A percentile compares a stretch with the other conserved stretches of the same genome.
Conservation (phyloP, 257 asterid genomes). For the Penstemon barbatus region DNA sequence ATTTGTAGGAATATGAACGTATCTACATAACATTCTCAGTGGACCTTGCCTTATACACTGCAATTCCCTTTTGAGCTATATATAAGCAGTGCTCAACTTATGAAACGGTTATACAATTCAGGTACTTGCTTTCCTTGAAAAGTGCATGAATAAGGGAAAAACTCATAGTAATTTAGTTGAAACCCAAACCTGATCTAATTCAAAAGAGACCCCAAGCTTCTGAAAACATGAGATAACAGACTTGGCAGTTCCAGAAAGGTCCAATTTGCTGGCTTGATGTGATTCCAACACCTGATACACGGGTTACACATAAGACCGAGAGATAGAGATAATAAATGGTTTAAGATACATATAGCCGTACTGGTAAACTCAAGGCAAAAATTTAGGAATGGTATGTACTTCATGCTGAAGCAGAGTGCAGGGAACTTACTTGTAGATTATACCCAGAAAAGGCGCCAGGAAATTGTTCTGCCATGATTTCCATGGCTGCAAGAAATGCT, state of each 20-base stretch:
- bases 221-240: conserved; percentile 91
- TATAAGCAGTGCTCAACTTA: neutral
- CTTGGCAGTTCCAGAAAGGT: conserved; percentile 92
- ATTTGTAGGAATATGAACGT: conserved; percentile 7
- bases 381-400: neutral
- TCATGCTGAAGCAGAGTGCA: conserved; percentile 2
- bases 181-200: conserved; percentile 61
- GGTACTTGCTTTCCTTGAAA: conserved; percentile 2
- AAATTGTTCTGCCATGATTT: conserved; percentile 86
- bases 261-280: conserved; percentile 92
- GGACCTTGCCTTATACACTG: conserved; percentile 11
- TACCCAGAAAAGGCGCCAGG: conserved; percentile 99
- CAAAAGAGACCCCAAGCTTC: conserved; percentile 82
- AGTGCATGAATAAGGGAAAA: conserved; percentile 5
- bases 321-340: conserved; percentile 9
- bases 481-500: conserved; percentile 95
- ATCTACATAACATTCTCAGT: neutral
- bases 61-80: conserved; percentile 12
- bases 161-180: neutral
- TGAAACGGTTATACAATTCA: neutral
- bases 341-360: too few relatives aligned
- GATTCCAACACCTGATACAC: conserved; percentile 83
- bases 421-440: conserved; percentile 59
- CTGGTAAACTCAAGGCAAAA: neutral
- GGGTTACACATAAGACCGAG: conserved; percentile 15